These are phyloP conservation scores for Acanthamoeba royreba DNA, from an alignment of 208 protist species.

Conservation along the genomic window DNA sequence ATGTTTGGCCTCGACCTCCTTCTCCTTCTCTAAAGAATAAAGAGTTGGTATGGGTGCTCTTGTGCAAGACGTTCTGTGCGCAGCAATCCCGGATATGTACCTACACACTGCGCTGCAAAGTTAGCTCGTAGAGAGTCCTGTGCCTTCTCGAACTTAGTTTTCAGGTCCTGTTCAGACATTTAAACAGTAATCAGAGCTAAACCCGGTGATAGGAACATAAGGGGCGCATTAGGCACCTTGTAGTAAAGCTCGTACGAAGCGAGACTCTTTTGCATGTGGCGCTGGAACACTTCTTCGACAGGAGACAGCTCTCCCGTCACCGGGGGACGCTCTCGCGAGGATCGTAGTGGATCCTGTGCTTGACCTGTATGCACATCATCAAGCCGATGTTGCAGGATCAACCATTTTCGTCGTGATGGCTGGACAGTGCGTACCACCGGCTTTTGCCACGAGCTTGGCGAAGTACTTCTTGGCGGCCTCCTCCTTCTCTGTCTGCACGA, in stretches of 20 bases:
- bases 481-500: conserved; percentile 46
- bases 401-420: too few species aligned
- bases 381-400: too few species aligned
- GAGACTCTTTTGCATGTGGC: conserved; percentile 38
- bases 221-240: background rate
- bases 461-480: conserved; percentile 44
- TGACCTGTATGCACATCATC: too few species aligned
- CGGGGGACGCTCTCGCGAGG: background rate
- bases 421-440: background rate
- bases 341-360: background rate
- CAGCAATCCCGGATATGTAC: too few species aligned
- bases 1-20: background rate
- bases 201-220: background rate
- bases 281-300: conserved; percentile 35
- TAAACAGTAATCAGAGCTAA: too few species aligned
- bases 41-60: background rate
- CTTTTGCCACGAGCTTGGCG: background rate
- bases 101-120: background rate
- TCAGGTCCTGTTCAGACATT: background rate
- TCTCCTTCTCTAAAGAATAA: background rate
- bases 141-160: background rate
- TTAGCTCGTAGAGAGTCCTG: background rate
- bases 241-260: conserved; percentile 38
- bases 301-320: conserved; percentile 9
- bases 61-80: too few species aligned